Evolutionary conservation across 306 rosid species (phyloP).

Genomic region (Lathyrus tuberosus): DNA sequence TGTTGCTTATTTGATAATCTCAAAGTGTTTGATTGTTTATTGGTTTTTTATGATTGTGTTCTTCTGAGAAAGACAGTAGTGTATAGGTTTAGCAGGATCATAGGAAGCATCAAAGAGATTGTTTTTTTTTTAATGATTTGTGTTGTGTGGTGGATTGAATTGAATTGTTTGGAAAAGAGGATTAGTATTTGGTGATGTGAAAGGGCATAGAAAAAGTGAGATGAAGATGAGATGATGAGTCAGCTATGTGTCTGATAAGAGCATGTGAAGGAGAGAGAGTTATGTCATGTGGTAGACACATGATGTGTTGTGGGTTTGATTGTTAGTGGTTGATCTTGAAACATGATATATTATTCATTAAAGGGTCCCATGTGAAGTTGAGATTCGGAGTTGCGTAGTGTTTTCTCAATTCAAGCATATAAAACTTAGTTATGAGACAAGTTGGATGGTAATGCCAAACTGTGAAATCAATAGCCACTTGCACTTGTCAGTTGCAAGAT

Average conservation of each 20-base stretch:
- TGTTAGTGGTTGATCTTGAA: slow-evolving; percentile 23
- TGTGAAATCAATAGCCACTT: slow-evolving; percentile 10
- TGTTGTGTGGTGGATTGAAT: not conserved
- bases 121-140: not conserved
- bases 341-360: not conserved
- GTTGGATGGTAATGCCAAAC: slow-evolving; percentile 20
- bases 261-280: slow-evolving; percentile 16
- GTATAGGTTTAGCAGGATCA: slow-evolving; percentile 16
- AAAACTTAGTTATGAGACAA: not conserved
- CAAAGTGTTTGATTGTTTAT: not conserved
- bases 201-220: slow-evolving; percentile 8
- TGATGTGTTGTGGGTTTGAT: slow-evolving; percentile 1
- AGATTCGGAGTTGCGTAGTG: slow-evolving; percentile 28
- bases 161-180: slow-evolving; percentile 19
- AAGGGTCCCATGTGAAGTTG: slow-evolving; percentile 1
- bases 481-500: not conserved
- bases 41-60: slow-evolving; percentile 32
- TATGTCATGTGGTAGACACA: slow-evolving; percentile 17
- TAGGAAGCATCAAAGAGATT: slow-evolving; percentile 29
- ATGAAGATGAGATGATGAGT: not conserved
- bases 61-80: not conserved
- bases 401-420: not conserved
- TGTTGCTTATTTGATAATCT: slow-evolving; percentile 21
- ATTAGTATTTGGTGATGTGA: slow-evolving; percentile 18
- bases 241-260: not conserved